Conservation (phyloP, 768 basidiomycete genomes). For the Pholiota conissans region DNA sequence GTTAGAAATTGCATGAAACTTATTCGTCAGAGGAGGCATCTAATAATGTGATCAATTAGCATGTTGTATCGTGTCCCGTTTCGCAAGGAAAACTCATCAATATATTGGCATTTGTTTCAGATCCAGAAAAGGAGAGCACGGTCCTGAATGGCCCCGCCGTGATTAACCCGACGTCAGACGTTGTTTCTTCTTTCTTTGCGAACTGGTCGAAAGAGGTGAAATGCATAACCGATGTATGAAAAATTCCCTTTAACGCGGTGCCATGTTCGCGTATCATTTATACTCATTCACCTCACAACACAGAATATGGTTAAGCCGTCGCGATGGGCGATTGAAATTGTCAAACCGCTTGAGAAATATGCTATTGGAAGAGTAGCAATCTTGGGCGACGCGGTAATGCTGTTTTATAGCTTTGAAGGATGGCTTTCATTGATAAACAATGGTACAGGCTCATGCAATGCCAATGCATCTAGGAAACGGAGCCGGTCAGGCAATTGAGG, state of each 20-base stretch:
- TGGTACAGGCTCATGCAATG: conserved; percentile 23
- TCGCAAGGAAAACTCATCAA: conserved; percentile 30
- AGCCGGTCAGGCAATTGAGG: conserved; percentile 26
- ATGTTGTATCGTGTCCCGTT: conserved; percentile 33
- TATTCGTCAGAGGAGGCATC: neutral
- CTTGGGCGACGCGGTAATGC: conserved; percentile 23
- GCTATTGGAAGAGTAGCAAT: conserved; percentile 14
- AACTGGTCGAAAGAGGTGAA: conserved; percentile 30
- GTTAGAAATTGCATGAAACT: neutral
- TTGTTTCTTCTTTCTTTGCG: conserved; percentile 23
- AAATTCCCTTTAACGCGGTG: neutral
- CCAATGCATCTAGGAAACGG: conserved; percentile 21
- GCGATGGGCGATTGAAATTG: conserved; percentile 21
- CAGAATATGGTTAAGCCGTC: conserved; percentile 18
- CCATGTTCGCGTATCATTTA: no score
- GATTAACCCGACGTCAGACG: conserved; percentile 20
- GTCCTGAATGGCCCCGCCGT: conserved; percentile 29
- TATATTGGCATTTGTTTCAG: conserved; percentile 21
- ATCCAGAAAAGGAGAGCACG: conserved; percentile 24
- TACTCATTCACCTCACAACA: no score
- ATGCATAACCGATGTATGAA: conserved; percentile 15
- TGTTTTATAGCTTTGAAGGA: neutral
- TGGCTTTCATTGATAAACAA: neutral
- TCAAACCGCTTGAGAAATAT: conserved; percentile 19
- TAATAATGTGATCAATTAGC: conserved; percentile 19